Percentiles rank a stretch among this genome's conserved stretches.
phyloP scores from a whole-genome alignment of 345 rosid genomes.

The Populus euphratica region DNA sequence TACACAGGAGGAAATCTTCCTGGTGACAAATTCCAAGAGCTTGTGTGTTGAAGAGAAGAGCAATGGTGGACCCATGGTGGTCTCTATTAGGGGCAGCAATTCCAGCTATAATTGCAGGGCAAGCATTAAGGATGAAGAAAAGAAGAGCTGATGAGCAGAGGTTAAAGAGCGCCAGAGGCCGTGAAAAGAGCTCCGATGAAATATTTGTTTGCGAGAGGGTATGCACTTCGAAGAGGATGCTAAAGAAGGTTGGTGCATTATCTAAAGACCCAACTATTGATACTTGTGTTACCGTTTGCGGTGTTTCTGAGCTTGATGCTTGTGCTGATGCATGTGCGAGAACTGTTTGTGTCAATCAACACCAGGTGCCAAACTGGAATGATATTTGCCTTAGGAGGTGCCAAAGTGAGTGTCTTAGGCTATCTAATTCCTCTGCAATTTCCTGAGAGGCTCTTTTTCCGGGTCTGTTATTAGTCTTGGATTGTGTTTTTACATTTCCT shows the following conservation, averaged over 20 bases:
- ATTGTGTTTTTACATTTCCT: not conserved
- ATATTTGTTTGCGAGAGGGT: constrained; percentile 89
- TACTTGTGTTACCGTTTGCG: constrained; percentile 85
- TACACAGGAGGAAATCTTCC: not conserved
- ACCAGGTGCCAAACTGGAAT: constrained; percentile 89
- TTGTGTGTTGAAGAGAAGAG: constrained; percentile 12
- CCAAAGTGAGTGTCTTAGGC: constrained; percentile 74
- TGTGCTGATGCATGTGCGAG: constrained; percentile 88
- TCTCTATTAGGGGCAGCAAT: constrained; percentile 62
- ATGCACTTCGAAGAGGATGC: constrained; percentile 82
- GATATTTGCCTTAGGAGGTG: constrained; percentile 76
- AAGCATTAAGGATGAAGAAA: constrained; percentile 63
- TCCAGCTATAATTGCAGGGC: constrained; percentile 68
- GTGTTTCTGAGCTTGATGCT: constrained; percentile 85
- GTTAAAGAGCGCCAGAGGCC: constrained; percentile 66
- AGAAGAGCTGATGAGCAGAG: constrained; percentile 64
- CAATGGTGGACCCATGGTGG: constrained; percentile 88
- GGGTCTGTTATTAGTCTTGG: not conserved
- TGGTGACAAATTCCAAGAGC: not conserved
- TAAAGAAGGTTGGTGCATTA: constrained; percentile 75
- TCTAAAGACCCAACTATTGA: constrained; percentile 75
- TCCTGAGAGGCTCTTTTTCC: constrained; percentile 14
- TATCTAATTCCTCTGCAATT: constrained; percentile 36
- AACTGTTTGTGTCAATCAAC: constrained; percentile 80
- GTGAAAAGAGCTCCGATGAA: constrained; percentile 77